Conservation (phyloP, 2,329 filamentous ascomycete genomes). For the Chlorencoelia australis region DNA sequence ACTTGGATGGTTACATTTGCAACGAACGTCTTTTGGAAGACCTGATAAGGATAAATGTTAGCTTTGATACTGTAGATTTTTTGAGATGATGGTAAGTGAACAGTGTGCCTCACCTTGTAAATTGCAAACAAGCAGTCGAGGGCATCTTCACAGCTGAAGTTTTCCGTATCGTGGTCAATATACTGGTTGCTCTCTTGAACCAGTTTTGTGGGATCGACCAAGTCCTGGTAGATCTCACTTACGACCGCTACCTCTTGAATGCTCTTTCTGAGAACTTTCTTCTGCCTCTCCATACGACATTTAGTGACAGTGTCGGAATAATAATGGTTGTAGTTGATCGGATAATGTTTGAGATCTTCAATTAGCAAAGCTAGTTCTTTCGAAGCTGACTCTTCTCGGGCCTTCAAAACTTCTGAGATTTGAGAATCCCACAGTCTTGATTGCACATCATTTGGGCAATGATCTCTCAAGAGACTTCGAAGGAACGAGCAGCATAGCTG, state of each 20-base stretch:
- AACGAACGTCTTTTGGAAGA: slow-evolving; percentile 26
- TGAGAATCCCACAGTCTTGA: slow-evolving; percentile 3
- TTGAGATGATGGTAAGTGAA: not conserved
- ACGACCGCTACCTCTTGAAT: too few relatives aligned
- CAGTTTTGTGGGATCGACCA: not conserved
- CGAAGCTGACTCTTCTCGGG: not conserved
- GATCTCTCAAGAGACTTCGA: not conserved
- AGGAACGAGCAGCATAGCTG: slow-evolving; percentile 10
- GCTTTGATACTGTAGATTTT: not conserved
- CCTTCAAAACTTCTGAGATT: slow-evolving; percentile 1
- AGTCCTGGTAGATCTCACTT: not conserved
- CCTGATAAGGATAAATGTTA: slow-evolving; percentile 14
- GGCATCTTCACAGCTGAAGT: slow-evolving; percentile 24
- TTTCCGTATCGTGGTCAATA: slow-evolving; percentile 22
- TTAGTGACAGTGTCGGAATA: slow-evolving; percentile 26
- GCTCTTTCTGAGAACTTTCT: slow-evolving; percentile 1
- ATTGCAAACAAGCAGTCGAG: slow-evolving; percentile 25
- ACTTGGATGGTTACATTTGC: slow-evolving; percentile 28
- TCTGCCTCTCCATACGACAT: slow-evolving; percentile 8
- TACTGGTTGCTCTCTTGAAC: not conserved
- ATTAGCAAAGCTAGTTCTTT: slow-evolving; percentile 6
- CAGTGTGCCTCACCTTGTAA: slow-evolving; percentile 24
- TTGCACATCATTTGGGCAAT: slow-evolving; percentile 4
- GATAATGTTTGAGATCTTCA: slow-evolving; percentile 22
- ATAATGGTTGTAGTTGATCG: slow-evolving; percentile 31